Base-by-base conservation (phyloP, 768 basidiomycete species). In the Amanita rimosa region DNA sequence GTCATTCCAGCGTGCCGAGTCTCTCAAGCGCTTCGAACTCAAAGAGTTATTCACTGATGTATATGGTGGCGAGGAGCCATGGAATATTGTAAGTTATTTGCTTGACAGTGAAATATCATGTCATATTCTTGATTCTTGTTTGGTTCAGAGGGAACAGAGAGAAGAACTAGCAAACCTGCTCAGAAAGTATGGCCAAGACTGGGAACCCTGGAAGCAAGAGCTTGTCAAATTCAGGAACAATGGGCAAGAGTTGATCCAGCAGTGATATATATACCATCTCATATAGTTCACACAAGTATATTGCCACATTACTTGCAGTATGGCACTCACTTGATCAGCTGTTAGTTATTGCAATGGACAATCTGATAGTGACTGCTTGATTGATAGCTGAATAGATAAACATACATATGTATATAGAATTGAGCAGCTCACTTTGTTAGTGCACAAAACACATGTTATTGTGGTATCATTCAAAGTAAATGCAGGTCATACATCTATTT, bases 121-220 rank as follows among this genome's bases (percentile, higher is more conserved):
- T 8, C 36, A 46, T 29, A n/a, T n/a, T n/a, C n/a, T n/a, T 24
- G 22, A 8, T 27, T n/a, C 46, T 31, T 16, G 19, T 21, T 24
- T 3, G 52, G 42, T 44, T 13, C 57, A 94, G 92, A 78, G 63
- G 56, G 91, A 94, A 62, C 92, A 97, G 62, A 70, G 85, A 46
- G 78, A 79, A 49, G 94, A 96, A 57, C 72, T 97, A 24, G 68
- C 71, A 16, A 56, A 71, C 29, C 68, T 97, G 19, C 57, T 96
- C 52, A 78, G 70, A 64, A 96, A 96, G 63, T 97, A 95, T 54
- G 90, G 92, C 1, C 59, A 78, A n/a, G 72, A 69, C 1, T 93
- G 84, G 85, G 85, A 85, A 56, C 90, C 88, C 7, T 97, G 91
- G 90, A 72, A 69, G 60, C 74, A 71, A 29, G 92, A 94, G 63